Percentiles rank a stretch among this genome's conserved stretches.
Conservation (phyloP, 495 filamentous ascomycete genomes). For the Penicillium flavigenum region DNA sequence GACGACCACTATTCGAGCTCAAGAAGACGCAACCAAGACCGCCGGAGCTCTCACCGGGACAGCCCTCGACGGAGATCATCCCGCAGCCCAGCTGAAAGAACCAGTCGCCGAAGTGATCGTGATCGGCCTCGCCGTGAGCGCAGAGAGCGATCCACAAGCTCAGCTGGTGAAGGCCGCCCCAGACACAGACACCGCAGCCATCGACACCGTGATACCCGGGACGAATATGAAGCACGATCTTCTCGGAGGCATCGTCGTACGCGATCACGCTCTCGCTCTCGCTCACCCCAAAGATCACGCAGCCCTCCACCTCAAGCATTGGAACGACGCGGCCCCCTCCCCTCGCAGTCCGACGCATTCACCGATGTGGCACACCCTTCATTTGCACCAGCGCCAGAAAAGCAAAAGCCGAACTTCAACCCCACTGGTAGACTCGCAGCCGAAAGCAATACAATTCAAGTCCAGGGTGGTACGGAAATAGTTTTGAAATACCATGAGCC, state of each 20-base stretch:
- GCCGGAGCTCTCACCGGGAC: conserved; percentile 35
- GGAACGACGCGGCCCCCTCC: conserved; percentile 57
- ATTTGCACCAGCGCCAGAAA: conserved; percentile 50
- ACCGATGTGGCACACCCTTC: conserved; percentile 46
- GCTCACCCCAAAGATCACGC: conserved; percentile 35
- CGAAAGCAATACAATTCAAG: conserved; percentile 81
- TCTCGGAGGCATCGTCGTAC: conserved; percentile 30
- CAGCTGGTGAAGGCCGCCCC: conserved; percentile 28
- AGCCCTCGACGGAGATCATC: conserved; percentile 26
- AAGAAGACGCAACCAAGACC: conserved; percentile 30
- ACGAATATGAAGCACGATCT: conserved; percentile 26
- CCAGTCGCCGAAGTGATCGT: conserved; percentile 24
- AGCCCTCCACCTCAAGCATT: conserved; percentile 29
- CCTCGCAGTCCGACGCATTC: conserved; percentile 71
- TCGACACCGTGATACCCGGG: conserved; percentile 31
- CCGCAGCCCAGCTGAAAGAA: conserved; percentile 23
- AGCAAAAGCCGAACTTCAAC: conserved; percentile 84
- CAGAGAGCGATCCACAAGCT: conserved; percentile 26
- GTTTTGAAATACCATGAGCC: conserved; percentile 96
- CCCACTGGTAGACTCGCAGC: conserved; percentile 80
- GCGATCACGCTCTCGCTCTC: conserved; percentile 34
- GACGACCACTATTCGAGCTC: conserved; percentile 31
- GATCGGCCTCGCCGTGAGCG: conserved; percentile 30
- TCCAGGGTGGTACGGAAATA: conserved; percentile 57
- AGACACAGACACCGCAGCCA: conserved; percentile 36